A percentile compares a stretch with the other conserved stretches of the same genome.
Evolutionary conservation across 176 grass and related monocot genomes (phyloP).

Genomic region (Aechmea fasciata): DNA sequence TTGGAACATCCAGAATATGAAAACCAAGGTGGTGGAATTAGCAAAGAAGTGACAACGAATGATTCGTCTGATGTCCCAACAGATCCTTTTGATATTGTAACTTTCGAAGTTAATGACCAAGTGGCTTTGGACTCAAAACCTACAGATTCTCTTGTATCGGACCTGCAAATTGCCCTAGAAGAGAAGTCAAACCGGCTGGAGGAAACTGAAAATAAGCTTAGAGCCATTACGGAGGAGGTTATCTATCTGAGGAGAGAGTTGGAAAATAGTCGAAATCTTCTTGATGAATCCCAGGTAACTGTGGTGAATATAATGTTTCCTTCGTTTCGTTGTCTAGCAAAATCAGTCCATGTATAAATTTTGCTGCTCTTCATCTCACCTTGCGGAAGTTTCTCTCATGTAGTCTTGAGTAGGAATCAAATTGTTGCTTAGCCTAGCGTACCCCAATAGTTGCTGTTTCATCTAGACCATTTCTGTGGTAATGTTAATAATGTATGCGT

Average conservation of each 20-base stretch:
- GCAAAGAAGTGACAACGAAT: conserved; percentile 38
- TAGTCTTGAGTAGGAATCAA: too few relatives aligned
- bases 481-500: background rate
- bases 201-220: conserved; percentile 65
- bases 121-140: conserved; percentile 36
- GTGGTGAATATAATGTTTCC: background rate
- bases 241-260: conserved; percentile 61
- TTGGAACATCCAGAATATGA: conserved; percentile 40
- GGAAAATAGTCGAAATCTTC: conserved; percentile 51
- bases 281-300: conserved; percentile 93
- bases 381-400: too few relatives aligned
- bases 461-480: background rate
- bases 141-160: conserved; percentile 37
- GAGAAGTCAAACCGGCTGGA: conserved; percentile 61
- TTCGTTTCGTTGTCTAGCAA: background rate
- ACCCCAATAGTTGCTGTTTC: too few relatives aligned
- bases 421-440: too few relatives aligned
- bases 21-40: conserved; percentile 37
- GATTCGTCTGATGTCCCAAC: conserved; percentile 32
- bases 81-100: conserved; percentile 38
- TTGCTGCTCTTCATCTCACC: too few relatives aligned
- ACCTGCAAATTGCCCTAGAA: conserved; percentile 49
- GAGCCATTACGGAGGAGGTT: conserved; percentile 40
- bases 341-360: background rate
- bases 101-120: conserved; percentile 29